phyloP scores from a whole-genome alignment of 495 filamentous ascomycete species.

The Xylaria longipes region DNA sequence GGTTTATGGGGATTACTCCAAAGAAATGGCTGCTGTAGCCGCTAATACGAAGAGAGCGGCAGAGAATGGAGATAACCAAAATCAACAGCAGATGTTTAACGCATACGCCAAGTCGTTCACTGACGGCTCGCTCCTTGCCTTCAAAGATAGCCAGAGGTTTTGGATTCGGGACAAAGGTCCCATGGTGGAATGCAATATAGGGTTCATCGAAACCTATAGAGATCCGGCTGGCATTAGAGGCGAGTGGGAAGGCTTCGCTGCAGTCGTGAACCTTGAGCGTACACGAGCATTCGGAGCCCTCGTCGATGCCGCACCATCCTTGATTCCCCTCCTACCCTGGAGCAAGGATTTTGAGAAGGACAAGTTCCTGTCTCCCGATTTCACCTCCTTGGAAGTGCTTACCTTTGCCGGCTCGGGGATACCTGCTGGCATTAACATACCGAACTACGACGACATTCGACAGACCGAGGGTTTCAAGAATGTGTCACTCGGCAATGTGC shows the following conservation, averaged over 20 bases:
- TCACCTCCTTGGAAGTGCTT: slow-evolving; percentile 82
- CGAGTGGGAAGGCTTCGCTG: slow-evolving; percentile 97
- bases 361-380: slow-evolving; percentile 91
- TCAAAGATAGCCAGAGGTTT: slow-evolving; percentile 86
- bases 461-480: slow-evolving; percentile 98
- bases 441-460: slow-evolving; percentile 94
- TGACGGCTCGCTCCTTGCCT: slow-evolving; percentile 81
- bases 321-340: slow-evolving; percentile 93
- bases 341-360: slow-evolving; percentile 90
- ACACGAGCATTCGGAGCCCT: slow-evolving; percentile 89
- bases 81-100: slow-evolving; percentile 81
- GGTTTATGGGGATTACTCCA: slow-evolving; percentile 82
- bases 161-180: slow-evolving; percentile 95
- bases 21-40: slow-evolving; percentile 82
- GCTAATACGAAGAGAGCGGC: slow-evolving; percentile 73
- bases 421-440: slow-evolving; percentile 77
- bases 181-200: slow-evolving; percentile 87
- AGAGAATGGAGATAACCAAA: slow-evolving; percentile 80
- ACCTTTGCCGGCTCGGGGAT: slow-evolving; percentile 76
- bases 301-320: slow-evolving; percentile 76
- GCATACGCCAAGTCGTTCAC: slow-evolving; percentile 86
- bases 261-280: slow-evolving; percentile 78
- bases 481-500: slow-evolving; percentile 87
- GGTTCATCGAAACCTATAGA: slow-evolving; percentile 95
- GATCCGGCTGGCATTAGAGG: slow-evolving; percentile 91